phyloP scores from a whole-genome alignment of 305 asterid genomes.

The Fraxinus platypoda region DNA sequence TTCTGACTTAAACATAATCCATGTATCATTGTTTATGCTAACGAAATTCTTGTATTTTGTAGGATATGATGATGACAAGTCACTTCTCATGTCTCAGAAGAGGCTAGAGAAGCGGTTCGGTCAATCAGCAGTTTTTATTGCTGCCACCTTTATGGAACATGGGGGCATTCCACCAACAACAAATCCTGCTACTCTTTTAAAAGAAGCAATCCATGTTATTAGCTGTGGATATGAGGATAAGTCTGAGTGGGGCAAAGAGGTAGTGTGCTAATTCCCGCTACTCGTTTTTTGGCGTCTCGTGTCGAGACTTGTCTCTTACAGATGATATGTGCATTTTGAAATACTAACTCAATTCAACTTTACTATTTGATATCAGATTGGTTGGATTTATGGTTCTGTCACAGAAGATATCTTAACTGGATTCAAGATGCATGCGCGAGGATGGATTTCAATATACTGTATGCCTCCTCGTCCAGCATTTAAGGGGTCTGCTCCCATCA shows the following conservation, averaged over 20 bases:
- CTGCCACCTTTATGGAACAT: slow-evolving; percentile 69
- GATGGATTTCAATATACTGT: slow-evolving; percentile 70
- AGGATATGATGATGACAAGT: slow-evolving; percentile 75
- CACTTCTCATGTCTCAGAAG: slow-evolving; percentile 72
- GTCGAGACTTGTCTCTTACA: not conserved
- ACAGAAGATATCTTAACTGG: slow-evolving; percentile 75
- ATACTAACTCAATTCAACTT: not conserved
- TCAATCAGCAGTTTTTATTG: slow-evolving; percentile 77
- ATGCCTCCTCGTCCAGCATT: slow-evolving; percentile 73
- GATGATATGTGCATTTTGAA: not conserved
- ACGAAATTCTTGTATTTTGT: slow-evolving; percentile 20
- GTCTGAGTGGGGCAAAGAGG: slow-evolving; percentile 91
- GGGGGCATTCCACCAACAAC: slow-evolving; percentile 82
- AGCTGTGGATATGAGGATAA: slow-evolving; percentile 87
- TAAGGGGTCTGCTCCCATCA: slow-evolving; percentile 74
- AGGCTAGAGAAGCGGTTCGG: slow-evolving; percentile 81
- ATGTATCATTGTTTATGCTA: slow-evolving; percentile 6
- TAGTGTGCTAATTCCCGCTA: slow-evolving; percentile 11
- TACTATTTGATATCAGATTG: slow-evolving; percentile 39
- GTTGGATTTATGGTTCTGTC: slow-evolving; percentile 73
- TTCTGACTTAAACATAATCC: not conserved
- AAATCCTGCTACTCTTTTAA: slow-evolving; percentile 61
- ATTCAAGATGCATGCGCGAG: slow-evolving; percentile 69
- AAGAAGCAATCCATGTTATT: slow-evolving; percentile 86
- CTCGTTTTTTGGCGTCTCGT: not conserved